Evolutionary conservation across 1,284 basidiomycete species (phyloP).

Genomic region (Cryptococcus wingfieldii): DNA sequence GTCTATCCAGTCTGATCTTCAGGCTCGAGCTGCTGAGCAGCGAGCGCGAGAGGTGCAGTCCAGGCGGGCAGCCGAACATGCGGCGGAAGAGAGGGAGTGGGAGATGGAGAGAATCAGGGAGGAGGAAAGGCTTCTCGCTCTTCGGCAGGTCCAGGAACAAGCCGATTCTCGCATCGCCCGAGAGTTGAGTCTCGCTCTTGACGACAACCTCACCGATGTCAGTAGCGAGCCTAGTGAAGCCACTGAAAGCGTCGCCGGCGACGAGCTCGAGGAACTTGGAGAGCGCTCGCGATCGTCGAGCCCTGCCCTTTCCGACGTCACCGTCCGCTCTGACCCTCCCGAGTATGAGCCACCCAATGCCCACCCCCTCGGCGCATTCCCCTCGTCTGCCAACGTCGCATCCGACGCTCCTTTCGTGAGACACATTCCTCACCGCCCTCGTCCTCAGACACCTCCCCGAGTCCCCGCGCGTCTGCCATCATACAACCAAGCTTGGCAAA

Average conservation of each 20-base stretch:
- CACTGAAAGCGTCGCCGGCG: neutral
- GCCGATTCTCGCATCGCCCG: neutral
- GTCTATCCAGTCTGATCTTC: neutral
- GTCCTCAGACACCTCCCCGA: neutral
- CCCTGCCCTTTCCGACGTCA: conserved; percentile 7
- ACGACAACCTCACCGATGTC: neutral
- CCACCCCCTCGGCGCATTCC: neutral
- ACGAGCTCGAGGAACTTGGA: neutral
- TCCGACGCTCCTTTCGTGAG: neutral
- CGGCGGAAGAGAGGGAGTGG: neutral
- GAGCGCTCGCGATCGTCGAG: neutral
- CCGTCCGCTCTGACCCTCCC: conserved; percentile 14
- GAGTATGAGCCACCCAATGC: conserved; percentile 11
- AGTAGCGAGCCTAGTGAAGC: no score
- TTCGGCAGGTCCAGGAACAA: neutral
- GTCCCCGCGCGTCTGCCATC: conserved; percentile 3
- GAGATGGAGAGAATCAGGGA: neutral
- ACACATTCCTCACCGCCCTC: neutral
- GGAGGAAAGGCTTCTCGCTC: conserved; percentile 1
- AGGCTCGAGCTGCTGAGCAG: neutral
- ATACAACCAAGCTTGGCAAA: conserved; percentile 7
- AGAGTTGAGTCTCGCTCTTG: neutral
- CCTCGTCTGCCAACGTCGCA: neutral
- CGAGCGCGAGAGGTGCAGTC: neutral
- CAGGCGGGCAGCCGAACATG: neutral